Evolutionary conservation across 495 filamentous ascomycete species (phyloP), one percentile per base, ranked within the genome.

Genomic region (Pseudomonodictys pantanalensis): DNA sequence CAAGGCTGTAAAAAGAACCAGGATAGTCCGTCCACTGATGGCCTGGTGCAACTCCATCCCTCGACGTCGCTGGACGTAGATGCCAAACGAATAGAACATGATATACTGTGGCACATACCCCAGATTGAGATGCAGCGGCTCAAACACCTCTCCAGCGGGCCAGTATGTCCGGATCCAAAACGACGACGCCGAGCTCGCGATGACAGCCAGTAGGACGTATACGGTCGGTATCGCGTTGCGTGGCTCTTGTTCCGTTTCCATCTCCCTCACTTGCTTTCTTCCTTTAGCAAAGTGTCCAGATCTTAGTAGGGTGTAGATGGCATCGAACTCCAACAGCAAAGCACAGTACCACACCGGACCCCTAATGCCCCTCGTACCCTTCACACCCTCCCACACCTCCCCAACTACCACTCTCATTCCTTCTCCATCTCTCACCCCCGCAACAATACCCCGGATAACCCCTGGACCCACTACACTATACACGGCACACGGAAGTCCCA

Each of bases 321-420:
- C 33, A 41, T 64, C 61, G 25, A 64, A 64, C 29, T 54, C 39
- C 15, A 58, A 24, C 24, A 64, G 35, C 11, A 64, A 18, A 3
- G 35, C 54, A 49, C 61, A 64, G 44, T 64, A 64, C 61, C 61
- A 59, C 38, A 64, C 61, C 18, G 61, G 35, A 11, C 55, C 55
- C 20, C 49, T 46, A 9, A 64, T 56, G 11, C 55, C 61, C 43
- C 49, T 48, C 30, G 46, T 26, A 22, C 17, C 12, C 45, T 17
- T 32, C n/a, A 51, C 17, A 24, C 18, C 18, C 26, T 57, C 44
- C 56, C 42, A 49, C 6, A 4, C 3, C 29, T 25, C 32, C 38
- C 50, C 4, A 24, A 29, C 20, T 24, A 5, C 35, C 38, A 25
- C 45, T 2, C 4, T 39, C 38, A 20, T 1, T 22, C n/a, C 47